Percentiles rank a stretch among this genome's conserved stretches.
phyloP scores from a whole-genome alignment of 768 basidiomycete species.

The Pleurotus cornucopiae region DNA sequence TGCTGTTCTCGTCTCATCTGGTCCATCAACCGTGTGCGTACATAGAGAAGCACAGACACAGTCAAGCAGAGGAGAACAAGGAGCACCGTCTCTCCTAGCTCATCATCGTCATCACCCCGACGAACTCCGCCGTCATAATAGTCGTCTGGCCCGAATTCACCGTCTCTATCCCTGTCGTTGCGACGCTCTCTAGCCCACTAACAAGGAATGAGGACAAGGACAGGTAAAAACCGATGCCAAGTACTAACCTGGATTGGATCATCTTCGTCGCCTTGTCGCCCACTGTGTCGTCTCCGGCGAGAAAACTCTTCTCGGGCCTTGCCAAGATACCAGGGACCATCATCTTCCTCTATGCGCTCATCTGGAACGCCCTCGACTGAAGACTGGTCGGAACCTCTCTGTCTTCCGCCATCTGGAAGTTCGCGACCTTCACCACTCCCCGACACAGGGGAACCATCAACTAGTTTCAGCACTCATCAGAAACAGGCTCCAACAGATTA shows the following conservation, averaged over 20 bases:
- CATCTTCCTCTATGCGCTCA: conserved; percentile 48
- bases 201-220: neutral
- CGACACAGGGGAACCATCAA: neutral
- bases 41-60: conserved; percentile 72
- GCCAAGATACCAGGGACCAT: conserved; percentile 77
- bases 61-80: conserved; percentile 69
- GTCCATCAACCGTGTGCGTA: conserved; percentile 75
- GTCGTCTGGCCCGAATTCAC: conserved; percentile 78
- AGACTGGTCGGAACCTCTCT: conserved; percentile 13
- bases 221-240: neutral
- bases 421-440: conserved; percentile 29
- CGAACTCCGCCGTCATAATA: conserved; percentile 70
- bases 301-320: conserved; percentile 79
- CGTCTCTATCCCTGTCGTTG: conserved; percentile 67
- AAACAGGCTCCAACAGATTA: conserved; percentile 5
- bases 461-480: neutral
- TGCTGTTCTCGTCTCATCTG: conserved; percentile 64
- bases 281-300: conserved; percentile 40
- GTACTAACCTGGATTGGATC: conserved; percentile 64
- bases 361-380: conserved; percentile 24
- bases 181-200: conserved; percentile 79
- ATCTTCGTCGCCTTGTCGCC: conserved; percentile 45
- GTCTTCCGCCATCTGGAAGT: conserved; percentile 32
- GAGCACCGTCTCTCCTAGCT: conserved; percentile 77
- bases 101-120: conserved; percentile 56